These are phyloP conservation scores for Sedum album DNA, from an alignment of 164 flowering plant genomes.

Conservation along the genomic window DNA sequence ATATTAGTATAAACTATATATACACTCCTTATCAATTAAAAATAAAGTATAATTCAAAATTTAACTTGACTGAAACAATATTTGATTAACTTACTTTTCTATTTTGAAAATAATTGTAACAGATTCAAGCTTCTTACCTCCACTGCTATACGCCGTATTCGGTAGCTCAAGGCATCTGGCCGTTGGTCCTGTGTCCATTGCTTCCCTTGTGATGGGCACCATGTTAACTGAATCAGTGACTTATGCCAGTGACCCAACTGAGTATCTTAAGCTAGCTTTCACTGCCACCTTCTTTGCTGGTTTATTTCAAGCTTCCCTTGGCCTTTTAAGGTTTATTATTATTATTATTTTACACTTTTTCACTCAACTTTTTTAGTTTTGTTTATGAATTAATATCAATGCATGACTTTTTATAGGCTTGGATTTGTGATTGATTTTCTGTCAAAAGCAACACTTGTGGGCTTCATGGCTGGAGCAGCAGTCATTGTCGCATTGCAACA, in stretches of 20 bases:
- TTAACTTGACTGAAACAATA: too few species aligned
- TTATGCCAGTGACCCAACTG: slow-evolving; percentile 23
- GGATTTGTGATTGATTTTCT: slow-evolving; percentile 71
- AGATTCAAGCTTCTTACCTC: slow-evolving; percentile 71
- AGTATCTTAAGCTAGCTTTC: slow-evolving; percentile 48
- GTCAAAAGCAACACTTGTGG: slow-evolving; percentile 67
- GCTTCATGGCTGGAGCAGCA: slow-evolving; percentile 86
- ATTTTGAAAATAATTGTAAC: slow-evolving; percentile 11
- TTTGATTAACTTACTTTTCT: not conserved
- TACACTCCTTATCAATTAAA: too few species aligned
- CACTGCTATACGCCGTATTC: slow-evolving; percentile 43
- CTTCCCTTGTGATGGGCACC: slow-evolving; percentile 55
- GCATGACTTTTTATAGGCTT: slow-evolving; percentile 42
- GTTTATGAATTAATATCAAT: too few species aligned
- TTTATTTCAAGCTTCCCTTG: slow-evolving; percentile 46
- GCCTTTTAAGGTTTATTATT: slow-evolving; percentile 57
- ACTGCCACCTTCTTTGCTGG: slow-evolving; percentile 64
- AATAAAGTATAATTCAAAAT: not conserved
- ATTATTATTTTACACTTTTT: too few species aligned
- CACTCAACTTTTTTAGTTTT: not conserved
- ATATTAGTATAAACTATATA: too few species aligned
- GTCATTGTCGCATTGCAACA: slow-evolving; percentile 64
- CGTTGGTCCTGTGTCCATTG: slow-evolving; percentile 60
- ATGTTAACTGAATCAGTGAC: slow-evolving; percentile 45
- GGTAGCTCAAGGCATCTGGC: slow-evolving; percentile 58